These are phyloP conservation scores for Tuber umbilicatum DNA, from an alignment of 495 filamentous ascomycete genomes.

Conservation along the genomic window DNA sequence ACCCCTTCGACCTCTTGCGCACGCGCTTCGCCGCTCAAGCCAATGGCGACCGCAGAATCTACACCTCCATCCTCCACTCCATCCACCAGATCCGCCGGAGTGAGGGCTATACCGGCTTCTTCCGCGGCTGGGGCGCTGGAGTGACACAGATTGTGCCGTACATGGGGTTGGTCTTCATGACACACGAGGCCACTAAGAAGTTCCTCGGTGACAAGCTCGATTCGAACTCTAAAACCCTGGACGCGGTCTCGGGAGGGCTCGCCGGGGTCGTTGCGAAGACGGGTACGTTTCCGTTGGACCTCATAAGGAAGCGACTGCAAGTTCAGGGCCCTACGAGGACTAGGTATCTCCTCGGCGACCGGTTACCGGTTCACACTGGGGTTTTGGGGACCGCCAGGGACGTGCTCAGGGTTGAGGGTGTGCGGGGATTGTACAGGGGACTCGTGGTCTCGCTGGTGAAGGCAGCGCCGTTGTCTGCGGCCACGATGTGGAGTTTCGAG, in stretches of 20 bases:
- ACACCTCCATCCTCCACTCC: conserved; percentile 59
- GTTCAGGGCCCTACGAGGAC: conserved; percentile 82
- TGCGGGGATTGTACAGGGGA: conserved; percentile 77
- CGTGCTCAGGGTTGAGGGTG: conserved; percentile 67
- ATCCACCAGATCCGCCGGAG: conserved; percentile 63
- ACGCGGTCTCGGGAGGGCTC: conserved; percentile 72
- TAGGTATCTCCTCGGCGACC: conserved; percentile 71
- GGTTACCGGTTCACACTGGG: conserved; percentile 72
- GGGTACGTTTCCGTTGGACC: conserved; percentile 84
- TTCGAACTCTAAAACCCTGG: conserved; percentile 48
- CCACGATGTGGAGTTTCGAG: conserved; percentile 99
- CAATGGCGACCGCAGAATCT: conserved; percentile 53
- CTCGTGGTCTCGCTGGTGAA: conserved; percentile 84
- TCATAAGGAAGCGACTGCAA: conserved; percentile 86
- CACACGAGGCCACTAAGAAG: conserved; percentile 57
- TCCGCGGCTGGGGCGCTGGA: conserved; percentile 72
- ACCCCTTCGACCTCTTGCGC: conserved; percentile 86
- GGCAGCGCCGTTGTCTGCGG: conserved; percentile 86
- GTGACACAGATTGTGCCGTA: conserved; percentile 84
- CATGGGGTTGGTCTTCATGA: conserved; percentile 88
- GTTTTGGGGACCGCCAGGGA: conserved; percentile 56
- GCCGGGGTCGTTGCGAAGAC: conserved; percentile 80
- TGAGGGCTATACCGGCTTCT: conserved; percentile 75
- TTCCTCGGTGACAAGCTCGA: conserved; percentile 1
- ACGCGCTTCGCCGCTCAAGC: conserved; percentile 96